Base-by-base conservation (phyloP, 2,329 filamentous ascomycete species). In the Nigrospora oryzae region DNA sequence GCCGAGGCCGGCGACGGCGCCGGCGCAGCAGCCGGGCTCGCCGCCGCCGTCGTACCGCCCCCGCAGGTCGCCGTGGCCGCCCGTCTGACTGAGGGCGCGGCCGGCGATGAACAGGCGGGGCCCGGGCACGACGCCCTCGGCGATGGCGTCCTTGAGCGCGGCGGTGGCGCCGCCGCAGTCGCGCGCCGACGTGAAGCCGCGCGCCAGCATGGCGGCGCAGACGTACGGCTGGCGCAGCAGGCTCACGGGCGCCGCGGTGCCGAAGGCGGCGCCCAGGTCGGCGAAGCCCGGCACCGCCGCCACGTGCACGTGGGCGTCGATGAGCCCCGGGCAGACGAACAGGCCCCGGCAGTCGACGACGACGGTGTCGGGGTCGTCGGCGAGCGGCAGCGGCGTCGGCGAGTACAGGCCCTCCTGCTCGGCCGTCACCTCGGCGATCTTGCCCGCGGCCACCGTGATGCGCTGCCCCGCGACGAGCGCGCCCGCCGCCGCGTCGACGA, bases 151-250 rank as follows among this genome's bases (percentile, higher is more conserved):
- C 49, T 70, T 70, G 17, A 79, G 57, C 1, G 73, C 68, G 0
- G 69, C 53, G 3, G 59, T 59, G 2, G 74, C 73, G 11, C 75
- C 75, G 2, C 71, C 75, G 47, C 70, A 75, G 53, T 79, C 74
- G 2, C 75, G 66, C 11, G 74, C 65, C 6, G 62, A 69, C 1
- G 75, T 78, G 57, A 77, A 78, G 3, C 75, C 74, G 15, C 74
- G 66, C 31, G 62, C 55, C 0, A 77, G 64, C 63, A 77, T 77
- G 45, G 72, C 62, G 16, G 58, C 51, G 35, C 60, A 63, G 6
- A 71, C 63, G 44, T 65, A 71, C 3, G 70, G 61, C 50, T 69
- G 64, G 5, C 71, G 59, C 4, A 69, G 57, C 3, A 64, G 49
- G 1, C 59, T 61, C 14, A 62, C 63, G 14, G 45, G 48, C 42